A percentile compares a stretch with the other conserved stretches of the same genome.
Conservation (phyloP, 2,329 filamentous ascomycete species). For the Cryphonectria carpinicola region DNA sequence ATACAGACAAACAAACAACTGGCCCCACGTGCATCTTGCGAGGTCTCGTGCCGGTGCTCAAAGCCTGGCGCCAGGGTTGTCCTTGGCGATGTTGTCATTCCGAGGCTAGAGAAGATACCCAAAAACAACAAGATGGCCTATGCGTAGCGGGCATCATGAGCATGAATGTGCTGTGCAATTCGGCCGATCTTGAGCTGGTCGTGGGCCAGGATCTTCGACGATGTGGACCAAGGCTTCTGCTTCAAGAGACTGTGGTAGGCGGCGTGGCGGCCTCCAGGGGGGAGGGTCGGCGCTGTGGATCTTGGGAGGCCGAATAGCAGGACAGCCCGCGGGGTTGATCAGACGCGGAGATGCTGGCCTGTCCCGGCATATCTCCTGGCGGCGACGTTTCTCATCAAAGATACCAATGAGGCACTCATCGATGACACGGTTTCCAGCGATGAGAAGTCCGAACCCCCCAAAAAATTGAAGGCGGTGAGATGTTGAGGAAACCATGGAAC, state of each 20-base stretch:
- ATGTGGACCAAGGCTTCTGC: constrained; percentile 5
- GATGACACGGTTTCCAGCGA: not conserved
- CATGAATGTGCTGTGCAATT: constrained; percentile 19
- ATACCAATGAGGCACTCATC: not conserved
- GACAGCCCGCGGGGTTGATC: not conserved
- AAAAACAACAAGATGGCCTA: not conserved
- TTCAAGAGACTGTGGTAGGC: constrained; percentile 5
- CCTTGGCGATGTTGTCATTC: constrained; percentile 36
- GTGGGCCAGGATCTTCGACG: constrained; percentile 10
- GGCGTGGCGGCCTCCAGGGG: not conserved
- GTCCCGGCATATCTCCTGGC: not conserved
- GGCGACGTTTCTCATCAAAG: not conserved
- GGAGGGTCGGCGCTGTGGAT: constrained; percentile 11
- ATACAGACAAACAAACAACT: constrained; percentile 32
- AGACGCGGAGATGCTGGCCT: not conserved
- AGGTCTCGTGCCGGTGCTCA: constrained; percentile 38
- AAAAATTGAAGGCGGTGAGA: not conserved
- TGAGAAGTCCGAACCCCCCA: not conserved
- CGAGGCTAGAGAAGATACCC: constrained; percentile 29
- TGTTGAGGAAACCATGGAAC: not conserved
- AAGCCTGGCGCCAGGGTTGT: constrained; percentile 35
- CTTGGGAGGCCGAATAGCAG: constrained; percentile 10
- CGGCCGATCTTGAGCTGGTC: constrained; percentile 12
- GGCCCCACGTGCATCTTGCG: constrained; percentile 39
- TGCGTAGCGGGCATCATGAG: constrained; percentile 7